Evolutionary conservation across 2,329 filamentous ascomycete species (phyloP).

Genomic region (Penicillium sp.): DNA sequence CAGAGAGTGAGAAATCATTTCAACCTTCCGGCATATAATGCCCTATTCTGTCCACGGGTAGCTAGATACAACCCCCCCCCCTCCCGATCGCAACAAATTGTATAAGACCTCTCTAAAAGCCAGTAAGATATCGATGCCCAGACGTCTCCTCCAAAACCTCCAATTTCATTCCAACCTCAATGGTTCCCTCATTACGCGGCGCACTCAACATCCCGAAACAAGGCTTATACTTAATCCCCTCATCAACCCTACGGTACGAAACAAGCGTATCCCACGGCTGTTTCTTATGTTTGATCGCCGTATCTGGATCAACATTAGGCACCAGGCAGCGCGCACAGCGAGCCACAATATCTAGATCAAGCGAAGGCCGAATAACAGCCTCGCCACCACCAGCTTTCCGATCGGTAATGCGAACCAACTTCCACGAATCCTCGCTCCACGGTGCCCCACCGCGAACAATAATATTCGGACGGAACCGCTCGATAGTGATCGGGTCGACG

Average conservation of each 20-base stretch:
- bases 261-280: slow-evolving; percentile 63
- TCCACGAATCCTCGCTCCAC: slow-evolving; percentile 65
- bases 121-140: slow-evolving; percentile 55
- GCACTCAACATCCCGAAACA: slow-evolving; percentile 67
- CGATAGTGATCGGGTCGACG: slow-evolving; percentile 54
- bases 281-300: slow-evolving; percentile 56
- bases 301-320: slow-evolving; percentile 64
- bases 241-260: slow-evolving; percentile 59
- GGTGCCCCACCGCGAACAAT: slow-evolving; percentile 55
- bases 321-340: slow-evolving; percentile 62
- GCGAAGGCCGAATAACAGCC: slow-evolving; percentile 9
- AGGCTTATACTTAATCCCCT: slow-evolving; percentile 62
- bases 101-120: slow-evolving; percentile 21
- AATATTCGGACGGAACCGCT: slow-evolving; percentile 64
- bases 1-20: neutral
- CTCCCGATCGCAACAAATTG: neutral
- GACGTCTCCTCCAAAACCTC: slow-evolving; percentile 58
- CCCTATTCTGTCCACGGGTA: too few species aligned
- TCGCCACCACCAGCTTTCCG: neutral
- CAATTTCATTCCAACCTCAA: slow-evolving; percentile 59
- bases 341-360: slow-evolving; percentile 57
- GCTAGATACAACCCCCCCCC: neutral
- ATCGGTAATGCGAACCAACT: slow-evolving; percentile 47
- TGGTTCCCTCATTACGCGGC: slow-evolving; percentile 53
- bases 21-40: neutral